phyloP scores from a whole-genome alignment of 164 flowering plant genomes.

The Macadamia tetraphylla region DNA sequence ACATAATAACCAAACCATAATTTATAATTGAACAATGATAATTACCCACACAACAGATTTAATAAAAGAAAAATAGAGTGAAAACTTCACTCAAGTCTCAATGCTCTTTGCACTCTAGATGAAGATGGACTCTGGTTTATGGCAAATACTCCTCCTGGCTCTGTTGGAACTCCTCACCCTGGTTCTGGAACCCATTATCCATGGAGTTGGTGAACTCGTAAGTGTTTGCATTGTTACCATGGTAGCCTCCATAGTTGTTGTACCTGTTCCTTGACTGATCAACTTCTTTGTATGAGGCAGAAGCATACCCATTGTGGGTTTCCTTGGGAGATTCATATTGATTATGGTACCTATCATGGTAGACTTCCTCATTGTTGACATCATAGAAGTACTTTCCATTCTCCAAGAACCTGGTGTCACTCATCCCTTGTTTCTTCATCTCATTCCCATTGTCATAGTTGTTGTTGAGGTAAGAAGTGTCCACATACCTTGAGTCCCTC shows the following conservation, averaged over 20 bases:
- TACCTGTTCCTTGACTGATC: not conserved
- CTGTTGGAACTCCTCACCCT: conserved; percentile 12
- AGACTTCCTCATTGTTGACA: conserved; percentile 14
- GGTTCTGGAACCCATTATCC: conserved; percentile 28
- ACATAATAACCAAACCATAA: no score
- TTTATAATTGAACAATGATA: no score
- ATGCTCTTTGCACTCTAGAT: no score
- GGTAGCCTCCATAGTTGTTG: conserved; percentile 3
- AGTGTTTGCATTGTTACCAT: conserved; percentile 10
- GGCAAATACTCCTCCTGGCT: conserved; percentile 27
- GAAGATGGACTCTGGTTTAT: conserved; percentile 6
- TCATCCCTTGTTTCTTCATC: conserved; percentile 30
- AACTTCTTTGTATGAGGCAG: conserved; percentile 5
- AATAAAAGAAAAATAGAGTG: no score
- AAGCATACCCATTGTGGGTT: not conserved
- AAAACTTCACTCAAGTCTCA: no score
- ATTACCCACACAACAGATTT: no score
- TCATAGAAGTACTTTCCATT: conserved; percentile 34
- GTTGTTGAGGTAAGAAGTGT: conserved; percentile 1
- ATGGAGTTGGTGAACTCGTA: conserved; percentile 34
- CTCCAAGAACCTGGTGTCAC: conserved; percentile 43
- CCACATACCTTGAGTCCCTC: not conserved
- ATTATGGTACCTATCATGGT: conserved; percentile 13
- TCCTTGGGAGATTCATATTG: not conserved
- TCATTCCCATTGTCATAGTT: conserved; percentile 8